Conservation (phyloP, 192 early-diverging fungal genomes). For the Mortierella alpina region DNA sequence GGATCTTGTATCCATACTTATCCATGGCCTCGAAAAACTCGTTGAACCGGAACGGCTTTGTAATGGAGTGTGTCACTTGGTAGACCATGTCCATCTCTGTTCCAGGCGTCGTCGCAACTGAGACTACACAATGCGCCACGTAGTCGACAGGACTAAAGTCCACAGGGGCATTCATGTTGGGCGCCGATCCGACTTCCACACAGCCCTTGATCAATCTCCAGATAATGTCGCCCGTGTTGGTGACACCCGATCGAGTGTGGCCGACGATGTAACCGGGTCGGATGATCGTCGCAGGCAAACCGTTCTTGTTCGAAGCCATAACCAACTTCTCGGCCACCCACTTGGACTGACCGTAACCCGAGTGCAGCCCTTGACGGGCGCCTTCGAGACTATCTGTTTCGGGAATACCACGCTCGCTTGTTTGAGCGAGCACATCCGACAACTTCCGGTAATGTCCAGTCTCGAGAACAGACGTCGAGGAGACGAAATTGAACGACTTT, state of each 20-base stretch:
- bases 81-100: conserved; percentile 74
- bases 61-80: conserved; percentile 89
- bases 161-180: conserved; percentile 91
- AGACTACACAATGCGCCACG: conserved; percentile 84
- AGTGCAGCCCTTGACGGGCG: conserved; percentile 77
- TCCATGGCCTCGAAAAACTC: conserved; percentile 85
- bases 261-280: conserved; percentile 98
- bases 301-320: conserved; percentile 81
- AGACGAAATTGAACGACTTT: conserved; percentile 94
- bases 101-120: conserved; percentile 69
- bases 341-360: conserved; percentile 97
- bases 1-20: conserved; percentile 77
- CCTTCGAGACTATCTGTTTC: conserved; percentile 95
- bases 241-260: conserved; percentile 86
- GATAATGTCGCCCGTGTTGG: conserved; percentile 98
- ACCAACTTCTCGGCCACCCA: conserved; percentile 98
- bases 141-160: conserved; percentile 98
- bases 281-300: conserved; percentile 92
- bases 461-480: conserved; percentile 96
- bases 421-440: conserved; percentile 59
- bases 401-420: conserved; percentile 63
- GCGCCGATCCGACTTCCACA: conserved; percentile 85
- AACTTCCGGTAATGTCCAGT: conserved; percentile 84
- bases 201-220: conserved; percentile 98
- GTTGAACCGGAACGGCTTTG: conserved; percentile 82